Evolutionary conservation across 495 filamentous ascomycete species (phyloP).

Genomic region (Antarctomyces pellizariae): DNA sequence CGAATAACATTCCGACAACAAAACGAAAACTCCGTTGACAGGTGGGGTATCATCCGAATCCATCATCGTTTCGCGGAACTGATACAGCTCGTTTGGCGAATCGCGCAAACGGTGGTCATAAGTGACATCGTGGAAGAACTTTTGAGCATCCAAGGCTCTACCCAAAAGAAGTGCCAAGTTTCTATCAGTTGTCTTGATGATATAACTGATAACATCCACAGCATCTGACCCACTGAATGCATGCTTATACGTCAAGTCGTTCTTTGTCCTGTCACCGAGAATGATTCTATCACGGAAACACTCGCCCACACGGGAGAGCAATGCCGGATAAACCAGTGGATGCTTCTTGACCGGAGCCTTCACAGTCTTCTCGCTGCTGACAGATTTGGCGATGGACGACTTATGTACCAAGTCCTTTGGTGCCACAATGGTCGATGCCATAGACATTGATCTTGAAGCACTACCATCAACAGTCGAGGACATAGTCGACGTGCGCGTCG

Average conservation of each 20-base stretch:
- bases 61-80: slow-evolving; percentile 81
- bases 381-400: slow-evolving; percentile 11
- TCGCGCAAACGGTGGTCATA: slow-evolving; percentile 93
- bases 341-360: slow-evolving; percentile 20
- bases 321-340: slow-evolving; percentile 74
- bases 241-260: slow-evolving; percentile 90
- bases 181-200: slow-evolving; percentile 89
- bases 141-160: slow-evolving; percentile 86
- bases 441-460: slow-evolving; percentile 47
- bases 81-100: slow-evolving; percentile 76
- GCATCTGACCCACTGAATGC: slow-evolving; percentile 88
- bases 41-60: slow-evolving; percentile 47
- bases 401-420: slow-evolving; percentile 22
- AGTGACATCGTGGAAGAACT: slow-evolving; percentile 98
- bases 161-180: slow-evolving; percentile 89
- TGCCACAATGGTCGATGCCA: slow-evolving; percentile 55
- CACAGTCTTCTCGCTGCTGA: slow-evolving; percentile 15
- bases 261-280: slow-evolving; percentile 75
- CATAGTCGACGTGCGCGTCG: slow-evolving; percentile 26
- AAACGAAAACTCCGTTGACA: slow-evolving; percentile 90
- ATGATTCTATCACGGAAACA: slow-evolving; percentile 69
- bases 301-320: slow-evolving; percentile 77
- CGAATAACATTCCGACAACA: slow-evolving; percentile 93
- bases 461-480: slow-evolving; percentile 22
- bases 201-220: slow-evolving; percentile 80